Evolutionary conservation across 2,329 filamentous ascomycete genomes (phyloP), one percentile per base, ranked within the genome.

Genomic region (Trichoderma guizhouense): DNA sequence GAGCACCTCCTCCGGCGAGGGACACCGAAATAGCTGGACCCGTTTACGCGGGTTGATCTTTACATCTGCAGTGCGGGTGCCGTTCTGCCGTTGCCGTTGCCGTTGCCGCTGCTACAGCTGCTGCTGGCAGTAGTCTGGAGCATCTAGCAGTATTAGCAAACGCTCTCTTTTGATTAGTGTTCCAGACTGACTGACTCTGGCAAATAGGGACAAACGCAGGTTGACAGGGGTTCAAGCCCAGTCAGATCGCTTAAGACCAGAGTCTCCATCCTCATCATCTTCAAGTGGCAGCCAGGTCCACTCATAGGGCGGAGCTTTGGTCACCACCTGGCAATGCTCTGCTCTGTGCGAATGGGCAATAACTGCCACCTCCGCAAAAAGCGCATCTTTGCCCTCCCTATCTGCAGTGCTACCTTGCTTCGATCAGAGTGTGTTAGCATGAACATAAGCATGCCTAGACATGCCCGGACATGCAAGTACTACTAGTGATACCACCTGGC

Each of bases 281-380:
- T 60, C 51, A 68, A 47, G 36, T 69, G 55, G 63, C 43, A 66
- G 63, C 39, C 26, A 53, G 63, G 55, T 51, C 66, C 66, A 69
- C 66, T 34, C 66, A 69, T 69, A 69, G 66, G 66, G 66, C 66
- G 66, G 66, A 69, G 66, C 66, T 69, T 60, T 69, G 66, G 36
- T 34, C 66, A 47, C 66, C 28, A 24, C 55, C 39, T 69, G 66
- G 55, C 66, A 32, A 34, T 69, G 66, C 53, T 43, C 58, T 36
- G 11, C 15, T 58, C 65, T 60, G 36, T 30, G 15, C 55, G 18
- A 57, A 69, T 47, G 28, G 34, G 55, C 55, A 26, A 60, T 55
- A 51, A 69, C 53, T 68, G 53, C 36, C 65, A 69, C 66, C 53
- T 61, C 55, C 66, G 66, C 66, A 61, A 51, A 51, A 51, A 32